Evolutionary conservation across 441 rosid genomes (phyloP), one percentile per base, ranked within the genome.

Genomic region (Arabidopsis hybrid): DNA sequence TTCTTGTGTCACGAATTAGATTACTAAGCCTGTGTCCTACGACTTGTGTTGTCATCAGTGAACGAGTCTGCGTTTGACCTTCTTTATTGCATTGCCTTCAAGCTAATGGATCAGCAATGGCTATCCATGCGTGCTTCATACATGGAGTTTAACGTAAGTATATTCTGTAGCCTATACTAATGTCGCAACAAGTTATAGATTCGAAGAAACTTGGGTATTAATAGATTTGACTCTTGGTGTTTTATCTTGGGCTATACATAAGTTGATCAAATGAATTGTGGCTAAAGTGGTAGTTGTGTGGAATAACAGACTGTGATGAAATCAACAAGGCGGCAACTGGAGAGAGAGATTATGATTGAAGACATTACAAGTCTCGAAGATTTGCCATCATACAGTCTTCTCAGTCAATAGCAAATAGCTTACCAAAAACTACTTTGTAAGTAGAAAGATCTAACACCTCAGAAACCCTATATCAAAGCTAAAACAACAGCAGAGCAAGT

Each of bases 251-350:
- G 6, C 47, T 9, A 32, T 36, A 26, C 16, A 31, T 60, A 46
- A 45, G 71, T 65, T 38, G 13, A 59, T 21, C 56, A 60, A 45
- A 35, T 53, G 64, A 14, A 26, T 38, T 8, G 52, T 46, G 6
- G 34, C 38, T 60, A 14, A 56, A 31, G 36, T 50, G 36, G 45
- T 63, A 35, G 43, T 4, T 55, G 26, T 62, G 26, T 69, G 58
- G 62, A 39, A 34, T 59, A 32, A 69, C 88, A 95, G 99, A 86
- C 92, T 51, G 98, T 95, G 43, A 95, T 95, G 97, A 95, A 95
- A 78, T 82, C 98, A 16, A 95, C 99, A 9, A 89, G 98, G 12
- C 85, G 96, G 56, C 95, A 90, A 75, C 71, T 95, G 61, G 99
- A 95, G 79, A 88, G 92, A 77, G 98, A 95, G 83, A 96, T 95